Evolutionary conservation across 805 yeast species (phyloP).

Genomic region (Brettanomyces bruxellensis): DNA sequence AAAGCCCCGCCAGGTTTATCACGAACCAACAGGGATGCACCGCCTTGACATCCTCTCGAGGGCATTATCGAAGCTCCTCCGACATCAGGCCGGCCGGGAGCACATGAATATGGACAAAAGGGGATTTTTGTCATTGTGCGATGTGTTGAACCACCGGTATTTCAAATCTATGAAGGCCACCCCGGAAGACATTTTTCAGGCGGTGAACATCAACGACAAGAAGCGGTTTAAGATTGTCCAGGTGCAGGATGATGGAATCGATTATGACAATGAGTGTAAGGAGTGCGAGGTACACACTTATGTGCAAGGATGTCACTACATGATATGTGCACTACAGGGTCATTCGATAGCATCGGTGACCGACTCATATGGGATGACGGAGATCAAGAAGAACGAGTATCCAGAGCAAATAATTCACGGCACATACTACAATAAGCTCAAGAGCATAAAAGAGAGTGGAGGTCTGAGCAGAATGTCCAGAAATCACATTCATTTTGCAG

Average conservation of each 20-base stretch:
- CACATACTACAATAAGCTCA: conserved; percentile 44
- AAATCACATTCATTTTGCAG: conserved; percentile 81
- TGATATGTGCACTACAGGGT: conserved; percentile 89
- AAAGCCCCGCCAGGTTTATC: background rate
- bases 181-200: conserved; percentile 43
- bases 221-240: conserved; percentile 51
- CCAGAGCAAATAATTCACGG: conserved; percentile 71
- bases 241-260: background rate
- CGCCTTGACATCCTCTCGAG: conserved; percentile 45
- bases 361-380: conserved; percentile 26
- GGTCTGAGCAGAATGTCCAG: conserved; percentile 65
- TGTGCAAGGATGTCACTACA: conserved; percentile 17
- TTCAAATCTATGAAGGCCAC: conserved; percentile 50
- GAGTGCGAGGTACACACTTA: conserved; percentile 2
- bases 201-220: conserved; percentile 63
- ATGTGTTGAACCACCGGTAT: conserved; percentile 46
- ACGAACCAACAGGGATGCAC: conserved; percentile 2
- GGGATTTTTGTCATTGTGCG: conserved; percentile 56
- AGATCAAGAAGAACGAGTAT: conserved; percentile 25
- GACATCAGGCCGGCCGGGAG: conserved; percentile 81
- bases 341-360: conserved; percentile 52
- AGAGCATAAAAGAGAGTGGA: conserved; percentile 37
- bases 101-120: conserved; percentile 49
- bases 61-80: conserved; percentile 60
- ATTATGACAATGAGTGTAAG: background rate